Evolutionary conservation across 2,329 filamentous ascomycete genomes (phyloP).

Genomic region (Diaporthe australafricana): DNA sequence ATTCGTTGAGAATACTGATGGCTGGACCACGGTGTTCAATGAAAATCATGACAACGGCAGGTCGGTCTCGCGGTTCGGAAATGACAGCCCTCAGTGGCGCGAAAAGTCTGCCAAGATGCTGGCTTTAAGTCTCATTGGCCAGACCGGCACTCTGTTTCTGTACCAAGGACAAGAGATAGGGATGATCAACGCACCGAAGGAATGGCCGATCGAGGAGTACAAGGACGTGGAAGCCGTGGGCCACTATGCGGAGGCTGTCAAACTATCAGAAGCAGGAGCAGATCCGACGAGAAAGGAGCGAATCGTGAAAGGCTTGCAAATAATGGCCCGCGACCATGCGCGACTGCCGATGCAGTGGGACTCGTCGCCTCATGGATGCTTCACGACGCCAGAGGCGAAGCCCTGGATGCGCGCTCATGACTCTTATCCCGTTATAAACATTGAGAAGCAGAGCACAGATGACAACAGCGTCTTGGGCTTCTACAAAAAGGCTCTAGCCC

Average conservation of each 20-base stretch:
- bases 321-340: slow-evolving; percentile 72
- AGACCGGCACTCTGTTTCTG: slow-evolving; percentile 66
- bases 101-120: slow-evolving; percentile 63
- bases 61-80: slow-evolving; percentile 65
- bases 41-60: slow-evolving; percentile 75
- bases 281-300: slow-evolving; percentile 55
- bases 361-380: slow-evolving; percentile 67
- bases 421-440: slow-evolving; percentile 67
- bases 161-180: slow-evolving; percentile 73
- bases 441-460: slow-evolving; percentile 58
- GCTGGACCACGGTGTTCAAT: slow-evolving; percentile 70
- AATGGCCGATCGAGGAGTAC: slow-evolving; percentile 65
- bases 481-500: slow-evolving; percentile 64
- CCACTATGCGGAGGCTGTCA: slow-evolving; percentile 59
- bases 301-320: slow-evolving; percentile 54
- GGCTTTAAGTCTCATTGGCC: slow-evolving; percentile 59
- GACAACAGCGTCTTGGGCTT: slow-evolving; percentile 65
- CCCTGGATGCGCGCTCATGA: slow-evolving; percentile 79
- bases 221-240: slow-evolving; percentile 65
- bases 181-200: slow-evolving; percentile 65
- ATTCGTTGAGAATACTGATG: slow-evolving; percentile 60
- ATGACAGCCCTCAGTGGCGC: slow-evolving; percentile 56
- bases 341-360: slow-evolving; percentile 77
- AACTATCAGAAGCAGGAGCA: slow-evolving; percentile 43
- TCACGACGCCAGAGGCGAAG: slow-evolving; percentile 56